Evolutionary conservation across 1,284 basidiomycete species (phyloP).

Genomic region (Dichomitus squalens): DNA sequence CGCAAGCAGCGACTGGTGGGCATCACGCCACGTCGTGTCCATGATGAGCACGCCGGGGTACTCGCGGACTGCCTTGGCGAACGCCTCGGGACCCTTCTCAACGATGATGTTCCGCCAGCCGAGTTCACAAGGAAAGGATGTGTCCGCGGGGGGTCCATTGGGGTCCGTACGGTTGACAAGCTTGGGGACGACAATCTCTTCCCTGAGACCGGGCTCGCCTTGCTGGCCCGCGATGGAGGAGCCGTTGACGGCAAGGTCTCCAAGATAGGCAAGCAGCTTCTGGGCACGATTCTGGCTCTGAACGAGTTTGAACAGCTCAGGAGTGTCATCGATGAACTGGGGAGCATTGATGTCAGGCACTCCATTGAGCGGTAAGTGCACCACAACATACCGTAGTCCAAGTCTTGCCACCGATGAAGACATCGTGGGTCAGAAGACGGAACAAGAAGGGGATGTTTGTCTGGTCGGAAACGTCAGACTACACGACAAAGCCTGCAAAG

Average conservation of each 20-base stretch:
- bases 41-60: conserved; percentile 96
- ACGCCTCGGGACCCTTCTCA: conserved; percentile 96
- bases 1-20: conserved; percentile 96
- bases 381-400: conserved; percentile 85
- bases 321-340: conserved; percentile 98
- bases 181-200: conserved; percentile 85
- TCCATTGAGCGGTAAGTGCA: background rate
- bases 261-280: conserved; percentile 95
- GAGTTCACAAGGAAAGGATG: conserved; percentile 79
- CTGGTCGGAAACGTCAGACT: conserved; percentile 40
- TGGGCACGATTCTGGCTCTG: conserved; percentile 98
- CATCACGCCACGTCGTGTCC: conserved; percentile 99
- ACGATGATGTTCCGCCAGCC: conserved; percentile 99
- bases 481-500: background rate
- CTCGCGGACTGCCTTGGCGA: conserved; percentile 96
- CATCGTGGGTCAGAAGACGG: conserved; percentile 96
- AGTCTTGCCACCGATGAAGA: conserved; percentile 94
- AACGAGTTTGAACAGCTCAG: conserved; percentile 97
- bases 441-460: conserved; percentile 99
- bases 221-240: conserved; percentile 93
- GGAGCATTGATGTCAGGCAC: background rate
- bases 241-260: conserved; percentile 98
- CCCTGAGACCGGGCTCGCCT: conserved; percentile 94
- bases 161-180: conserved; percentile 82
- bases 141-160: conserved; percentile 76